phyloP scores from a whole-genome alignment of 306 rosid genomes.

The Vigna unguiculata region DNA sequence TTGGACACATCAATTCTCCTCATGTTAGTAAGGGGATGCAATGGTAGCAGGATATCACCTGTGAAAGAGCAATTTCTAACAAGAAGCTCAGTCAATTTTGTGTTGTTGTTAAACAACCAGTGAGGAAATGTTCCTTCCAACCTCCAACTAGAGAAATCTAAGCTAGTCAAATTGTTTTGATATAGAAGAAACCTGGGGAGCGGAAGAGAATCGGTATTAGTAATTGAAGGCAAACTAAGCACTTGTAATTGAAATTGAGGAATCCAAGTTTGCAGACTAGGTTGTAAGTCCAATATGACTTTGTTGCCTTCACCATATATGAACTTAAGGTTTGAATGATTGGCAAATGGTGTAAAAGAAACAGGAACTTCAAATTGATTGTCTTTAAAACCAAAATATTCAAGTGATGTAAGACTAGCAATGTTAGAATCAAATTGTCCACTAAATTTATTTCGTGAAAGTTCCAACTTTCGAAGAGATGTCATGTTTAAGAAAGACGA shows the following conservation, averaged over 20 bases:
- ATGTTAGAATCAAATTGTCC: background rate
- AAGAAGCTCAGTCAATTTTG: background rate
- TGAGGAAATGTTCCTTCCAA: background rate
- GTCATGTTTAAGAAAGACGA: conserved; percentile 37
- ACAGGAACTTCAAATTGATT: conserved; percentile 30
- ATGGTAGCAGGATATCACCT: conserved; percentile 17
- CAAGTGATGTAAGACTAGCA: conserved; percentile 39
- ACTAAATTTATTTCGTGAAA: background rate
- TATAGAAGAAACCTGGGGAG: conserved; percentile 28
- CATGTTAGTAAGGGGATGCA: background rate
- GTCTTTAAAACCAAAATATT: background rate
- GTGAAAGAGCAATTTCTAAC: conserved; percentile 22
- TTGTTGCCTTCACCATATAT: conserved; percentile 20
- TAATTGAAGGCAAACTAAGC: background rate
- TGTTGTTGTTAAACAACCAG: conserved; percentile 21
- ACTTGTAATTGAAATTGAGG: conserved; percentile 30
- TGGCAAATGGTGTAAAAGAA: conserved; percentile 27
- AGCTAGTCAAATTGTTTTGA: background rate
- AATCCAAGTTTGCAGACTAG: background rate
- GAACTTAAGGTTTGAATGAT: conserved; percentile 21
- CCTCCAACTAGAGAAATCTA: background rate
- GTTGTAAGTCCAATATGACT: background rate
- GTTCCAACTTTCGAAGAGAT: conserved; percentile 13
- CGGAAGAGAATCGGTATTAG: background rate
- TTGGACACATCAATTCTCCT: background rate